Evolutionary conservation across 352 stramenopile genomes (phyloP).

Genomic region (Pythium phragmitis): DNA sequence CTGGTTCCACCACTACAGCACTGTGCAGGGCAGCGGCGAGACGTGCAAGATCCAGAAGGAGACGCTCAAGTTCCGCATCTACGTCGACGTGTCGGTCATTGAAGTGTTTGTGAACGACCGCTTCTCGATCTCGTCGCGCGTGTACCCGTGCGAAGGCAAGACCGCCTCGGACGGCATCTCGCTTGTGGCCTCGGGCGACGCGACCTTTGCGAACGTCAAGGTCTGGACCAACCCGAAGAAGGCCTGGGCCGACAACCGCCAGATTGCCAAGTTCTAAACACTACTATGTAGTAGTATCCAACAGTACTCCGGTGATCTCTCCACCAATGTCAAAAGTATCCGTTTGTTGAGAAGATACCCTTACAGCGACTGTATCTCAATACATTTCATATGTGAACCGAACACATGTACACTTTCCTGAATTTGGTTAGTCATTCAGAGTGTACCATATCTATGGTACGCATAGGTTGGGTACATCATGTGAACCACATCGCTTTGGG

Average conservation of each 20-base stretch:
- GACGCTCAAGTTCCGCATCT: constrained; percentile 57
- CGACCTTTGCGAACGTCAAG: constrained; percentile 60
- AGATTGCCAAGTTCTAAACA: constrained; percentile 20
- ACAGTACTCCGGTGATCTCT: background rate
- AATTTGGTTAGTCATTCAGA: background rate
- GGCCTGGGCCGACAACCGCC: constrained; percentile 49
- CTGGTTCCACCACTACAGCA: constrained; percentile 65
- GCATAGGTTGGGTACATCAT: background rate
- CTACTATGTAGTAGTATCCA: background rate
- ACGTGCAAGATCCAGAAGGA: constrained; percentile 42
- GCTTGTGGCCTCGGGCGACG: constrained; percentile 37
- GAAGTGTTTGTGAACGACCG: constrained; percentile 75
- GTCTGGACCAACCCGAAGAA: constrained; percentile 68
- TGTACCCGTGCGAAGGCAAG: constrained; percentile 58
- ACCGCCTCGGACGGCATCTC: constrained; percentile 56
- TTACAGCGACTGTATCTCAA: background rate
- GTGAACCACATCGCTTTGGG: background rate
- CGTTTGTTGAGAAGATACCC: background rate
- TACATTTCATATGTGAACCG: background rate
- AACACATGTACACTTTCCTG: background rate
- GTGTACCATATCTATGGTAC: background rate
- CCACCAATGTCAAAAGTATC: background rate
- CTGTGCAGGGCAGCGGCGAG: constrained; percentile 28
- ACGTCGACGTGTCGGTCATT: constrained; percentile 67
- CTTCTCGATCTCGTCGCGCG: constrained; percentile 59